Base-by-base conservation (phyloP, 1,284 basidiomycete species). In the Malassezia nana region DNA sequence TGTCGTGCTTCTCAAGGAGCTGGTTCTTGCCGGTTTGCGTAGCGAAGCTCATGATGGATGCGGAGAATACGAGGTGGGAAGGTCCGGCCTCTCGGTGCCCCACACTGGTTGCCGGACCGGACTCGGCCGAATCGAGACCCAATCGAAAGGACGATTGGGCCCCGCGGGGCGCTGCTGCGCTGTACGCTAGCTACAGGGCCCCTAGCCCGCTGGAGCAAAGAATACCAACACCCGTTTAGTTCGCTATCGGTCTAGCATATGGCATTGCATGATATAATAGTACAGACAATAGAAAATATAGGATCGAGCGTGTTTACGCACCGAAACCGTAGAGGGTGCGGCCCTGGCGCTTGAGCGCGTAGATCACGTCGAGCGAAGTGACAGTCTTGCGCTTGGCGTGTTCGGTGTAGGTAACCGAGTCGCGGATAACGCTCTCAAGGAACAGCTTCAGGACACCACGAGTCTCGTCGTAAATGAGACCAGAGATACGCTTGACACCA, bases 381-480 rank as follows among this genome's bases (percentile, higher is more conserved):
- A 89, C 87, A 46, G 85, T 88, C 80, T 89, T 89, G 74, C 87
- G 83, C 80, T 91, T 91, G 59, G 89, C 87, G 79, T 92, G 89
- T 77, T 91, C 88, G 60, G 88, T 91, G 83, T 91, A 90, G 62
- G 83, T 84, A 74, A 87, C 84, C 38, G 84, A 84, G 78, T 87
- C 89, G 68, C 87, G 86, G 74, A 91, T 90, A 74, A 90, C 86
- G 82, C 77, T 76, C 78, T 83, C 80, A 53, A 84, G 79, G 80
- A 84, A 84, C 75, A 85, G 83, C 79, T 85, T 86, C 74, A 88
- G 80, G 44, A 87, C 84, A 78, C 84, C 83, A 65, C 89, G 86
- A 60, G 88, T 91, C 83, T 90, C 89, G 77, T 90, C 87, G 78
- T 91, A 90, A 79, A 92, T 90, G 65, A 91, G 82, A 75, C 87